Percentiles rank a stretch among this genome's conserved stretches.
Conservation (phyloP, 2,329 filamentous ascomycete species). For the Cordyceps pruinosa region DNA sequence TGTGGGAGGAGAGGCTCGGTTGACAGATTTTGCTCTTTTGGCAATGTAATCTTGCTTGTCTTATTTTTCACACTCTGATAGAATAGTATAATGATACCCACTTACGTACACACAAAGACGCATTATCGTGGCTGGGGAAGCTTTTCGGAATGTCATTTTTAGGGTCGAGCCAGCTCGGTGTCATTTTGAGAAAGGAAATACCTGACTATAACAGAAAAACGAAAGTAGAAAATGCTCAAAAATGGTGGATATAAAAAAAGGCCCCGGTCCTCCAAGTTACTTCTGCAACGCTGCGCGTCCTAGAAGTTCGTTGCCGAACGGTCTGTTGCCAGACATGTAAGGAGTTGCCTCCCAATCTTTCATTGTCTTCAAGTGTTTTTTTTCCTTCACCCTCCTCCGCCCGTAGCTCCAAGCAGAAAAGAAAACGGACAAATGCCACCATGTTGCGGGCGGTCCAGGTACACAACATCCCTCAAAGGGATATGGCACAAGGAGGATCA, state of each 20-base stretch:
- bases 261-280: neutral
- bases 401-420: neutral
- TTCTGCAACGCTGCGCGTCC: neutral
- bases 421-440: neutral
- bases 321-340: slow-evolving; percentile 27
- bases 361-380: neutral
- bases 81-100: slow-evolving; percentile 3
- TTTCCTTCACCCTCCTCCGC: neutral
- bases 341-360: slow-evolving; percentile 20
- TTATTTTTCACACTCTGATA: too few relatives aligned
- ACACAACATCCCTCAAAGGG: neutral
- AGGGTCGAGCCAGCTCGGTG: slow-evolving; percentile 7
- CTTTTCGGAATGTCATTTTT: neutral
- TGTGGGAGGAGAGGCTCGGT: slow-evolving; percentile 65
- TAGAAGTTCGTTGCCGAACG: slow-evolving; percentile 20
- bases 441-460: neutral
- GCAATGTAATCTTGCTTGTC: neutral
- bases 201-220: neutral
- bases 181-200: slow-evolving; percentile 4
- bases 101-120: neutral
- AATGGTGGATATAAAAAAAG: slow-evolving; percentile 14
- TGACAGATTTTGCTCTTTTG: slow-evolving; percentile 8
- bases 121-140: neutral
- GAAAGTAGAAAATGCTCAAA: slow-evolving; percentile 10
- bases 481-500: neutral